These are phyloP conservation scores for Picea glauca DNA, from an alignment of 75 land plant genomes.

Conservation along the genomic window DNA sequence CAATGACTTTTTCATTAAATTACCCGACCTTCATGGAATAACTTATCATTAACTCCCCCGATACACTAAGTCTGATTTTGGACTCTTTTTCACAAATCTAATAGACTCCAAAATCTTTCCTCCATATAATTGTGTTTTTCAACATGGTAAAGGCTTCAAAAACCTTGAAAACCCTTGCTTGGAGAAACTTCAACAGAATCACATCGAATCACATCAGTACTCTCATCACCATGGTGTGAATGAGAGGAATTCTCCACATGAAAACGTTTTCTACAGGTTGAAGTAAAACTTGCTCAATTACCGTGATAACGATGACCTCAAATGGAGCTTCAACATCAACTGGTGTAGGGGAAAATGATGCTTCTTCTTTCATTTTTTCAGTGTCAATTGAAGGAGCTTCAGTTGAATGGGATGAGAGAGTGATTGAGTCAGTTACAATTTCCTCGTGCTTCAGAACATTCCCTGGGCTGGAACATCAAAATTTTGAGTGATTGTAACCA, in stretches of 20 bases:
- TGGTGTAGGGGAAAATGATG: neutral
- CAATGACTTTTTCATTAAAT: too few species aligned
- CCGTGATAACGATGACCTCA: conserved; percentile 9
- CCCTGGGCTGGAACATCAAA: conserved; percentile 2
- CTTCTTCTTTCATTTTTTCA: neutral
- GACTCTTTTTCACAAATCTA: conserved; percentile 28
- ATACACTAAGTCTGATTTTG: too few species aligned
- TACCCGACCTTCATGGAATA: too few species aligned
- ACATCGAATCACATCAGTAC: conserved; percentile 51
- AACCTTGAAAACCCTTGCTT: conserved; percentile 71
- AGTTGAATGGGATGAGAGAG: neutral
- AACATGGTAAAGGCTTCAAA: conserved; percentile 29
- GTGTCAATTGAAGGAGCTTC: conserved; percentile 2
- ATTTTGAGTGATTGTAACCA: neutral
- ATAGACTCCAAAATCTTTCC: conserved; percentile 39
- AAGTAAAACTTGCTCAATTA: conserved; percentile 9
- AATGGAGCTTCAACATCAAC: neutral
- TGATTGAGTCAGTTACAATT: conserved; percentile 8
- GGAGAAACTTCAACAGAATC: conserved; percentile 33
- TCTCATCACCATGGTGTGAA: conserved; percentile 41
- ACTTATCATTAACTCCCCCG: too few species aligned
- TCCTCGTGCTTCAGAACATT: conserved; percentile 16
- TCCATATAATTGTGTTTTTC: conserved; percentile 36
- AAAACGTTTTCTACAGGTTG: conserved; percentile 29
- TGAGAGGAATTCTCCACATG: conserved; percentile 59